Evolutionary conservation across 139 green algal genomes (phyloP).

Genomic region (Chlorella sorokiniana): DNA sequence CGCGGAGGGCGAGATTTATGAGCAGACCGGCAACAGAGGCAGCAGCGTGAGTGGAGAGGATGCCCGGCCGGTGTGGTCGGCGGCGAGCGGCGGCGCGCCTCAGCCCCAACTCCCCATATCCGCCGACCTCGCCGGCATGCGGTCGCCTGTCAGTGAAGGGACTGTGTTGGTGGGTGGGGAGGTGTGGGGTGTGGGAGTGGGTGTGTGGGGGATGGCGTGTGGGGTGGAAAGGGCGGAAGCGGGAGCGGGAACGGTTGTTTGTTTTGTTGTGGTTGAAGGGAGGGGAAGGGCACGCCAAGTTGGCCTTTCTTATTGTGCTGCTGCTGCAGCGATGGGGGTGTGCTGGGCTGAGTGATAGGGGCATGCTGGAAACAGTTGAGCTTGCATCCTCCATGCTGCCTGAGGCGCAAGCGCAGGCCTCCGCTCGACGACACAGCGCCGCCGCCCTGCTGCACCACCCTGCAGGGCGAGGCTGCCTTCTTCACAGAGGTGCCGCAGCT

Average conservation of each 20-base stretch:
- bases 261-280: too few species aligned
- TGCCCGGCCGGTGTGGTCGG: background rate
- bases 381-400: too few species aligned
- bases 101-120: background rate
- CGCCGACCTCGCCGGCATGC: background rate
- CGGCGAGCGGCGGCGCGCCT: background rate
- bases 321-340: too few species aligned
- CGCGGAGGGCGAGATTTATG: too few species aligned
- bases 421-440: too few species aligned
- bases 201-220: background rate
- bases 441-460: too few species aligned
- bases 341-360: too few species aligned
- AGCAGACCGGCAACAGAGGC: background rate
- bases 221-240: background rate
- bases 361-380: too few species aligned
- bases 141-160: background rate
- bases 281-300: too few species aligned
- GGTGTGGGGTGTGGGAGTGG: background rate
- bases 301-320: too few species aligned
- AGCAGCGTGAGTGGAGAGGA: background rate
- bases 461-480: constrained; percentile 58
- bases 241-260: too few species aligned
- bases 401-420: too few species aligned
- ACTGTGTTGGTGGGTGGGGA: background rate
- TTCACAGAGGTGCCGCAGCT: constrained; percentile 58